Percentiles rank a stretch among this genome's conserved stretches.
Evolutionary conservation across 176 grass and related monocot genomes (phyloP).

Genomic region (Elymus sibiricus): DNA sequence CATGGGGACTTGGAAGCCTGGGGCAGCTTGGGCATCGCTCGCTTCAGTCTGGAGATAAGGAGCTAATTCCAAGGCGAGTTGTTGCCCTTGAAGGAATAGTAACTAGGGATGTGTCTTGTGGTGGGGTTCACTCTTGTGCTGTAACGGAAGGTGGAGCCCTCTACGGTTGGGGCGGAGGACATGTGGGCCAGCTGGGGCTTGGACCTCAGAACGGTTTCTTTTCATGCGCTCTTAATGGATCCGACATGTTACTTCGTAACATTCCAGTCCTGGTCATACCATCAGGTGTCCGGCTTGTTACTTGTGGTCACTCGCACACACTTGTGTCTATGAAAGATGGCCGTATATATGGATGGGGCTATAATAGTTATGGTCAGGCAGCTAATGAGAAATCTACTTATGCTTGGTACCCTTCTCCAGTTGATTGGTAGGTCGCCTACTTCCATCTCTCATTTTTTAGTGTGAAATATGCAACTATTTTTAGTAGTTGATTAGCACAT

Average conservation of each 20-base stretch:
- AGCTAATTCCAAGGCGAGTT: constrained; percentile 76
- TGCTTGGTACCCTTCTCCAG: constrained; percentile 83
- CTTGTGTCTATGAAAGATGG: constrained; percentile 82
- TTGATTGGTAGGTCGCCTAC: constrained; percentile 67
- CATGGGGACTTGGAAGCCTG: constrained; percentile 91
- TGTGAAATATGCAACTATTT: background rate
- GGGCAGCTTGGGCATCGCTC: constrained; percentile 96
- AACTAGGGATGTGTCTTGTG: constrained; percentile 68
- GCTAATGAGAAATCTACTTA: constrained; percentile 79
- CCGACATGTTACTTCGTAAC: constrained; percentile 61
- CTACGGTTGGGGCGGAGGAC: constrained; percentile 80
- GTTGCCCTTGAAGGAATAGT: constrained; percentile 72
- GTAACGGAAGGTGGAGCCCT: constrained; percentile 69
- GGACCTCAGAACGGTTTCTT: constrained; percentile 60
- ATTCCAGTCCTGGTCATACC: constrained; percentile 73
- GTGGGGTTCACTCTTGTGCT: constrained; percentile 90
- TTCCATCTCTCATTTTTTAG: background rate
- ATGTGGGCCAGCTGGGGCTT: constrained; percentile 74
- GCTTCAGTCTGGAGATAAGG: constrained; percentile 74
- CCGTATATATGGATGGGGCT: constrained; percentile 91
- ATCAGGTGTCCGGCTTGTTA: constrained; percentile 61
- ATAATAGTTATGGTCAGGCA: constrained; percentile 93
- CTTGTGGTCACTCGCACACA: constrained; percentile 91
- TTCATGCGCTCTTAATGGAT: constrained; percentile 54
- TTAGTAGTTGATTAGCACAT: background rate